Evolutionary conservation across 805 yeast species (phyloP).

Genomic region (Kazachstania psychrophila): DNA sequence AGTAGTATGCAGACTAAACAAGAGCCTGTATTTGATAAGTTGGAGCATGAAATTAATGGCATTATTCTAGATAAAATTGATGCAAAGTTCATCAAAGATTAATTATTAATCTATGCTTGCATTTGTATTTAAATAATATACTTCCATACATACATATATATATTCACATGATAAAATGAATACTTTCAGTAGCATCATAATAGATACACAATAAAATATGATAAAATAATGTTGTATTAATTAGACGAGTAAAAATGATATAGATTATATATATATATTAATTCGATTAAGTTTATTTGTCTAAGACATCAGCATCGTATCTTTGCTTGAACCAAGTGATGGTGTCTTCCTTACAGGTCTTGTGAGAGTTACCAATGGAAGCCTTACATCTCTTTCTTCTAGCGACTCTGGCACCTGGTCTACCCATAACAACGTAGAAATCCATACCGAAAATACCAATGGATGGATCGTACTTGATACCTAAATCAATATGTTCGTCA

Average conservation of each 20-base stretch:
- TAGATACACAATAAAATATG: not conserved
- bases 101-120: not conserved
- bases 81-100: not conserved
- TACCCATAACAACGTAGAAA: conserved; percentile 98
- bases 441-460: conserved; percentile 99
- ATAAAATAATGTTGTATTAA: not conserved
- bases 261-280: conserved; percentile 1
- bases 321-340: conserved; percentile 98
- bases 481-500: conserved; percentile 98
- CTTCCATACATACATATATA: not conserved
- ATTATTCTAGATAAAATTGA: conserved; percentile 30
- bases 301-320: conserved; percentile 97
- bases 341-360: conserved; percentile 86
- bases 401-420: conserved; percentile 98
- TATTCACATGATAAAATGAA: not conserved
- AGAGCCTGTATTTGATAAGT: conserved; percentile 37
- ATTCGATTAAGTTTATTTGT: conserved; percentile 42
- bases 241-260: not conserved
- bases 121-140: not conserved
- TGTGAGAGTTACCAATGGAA: conserved; percentile 86
- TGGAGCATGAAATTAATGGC: conserved; percentile 43
- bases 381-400: conserved; percentile 95
- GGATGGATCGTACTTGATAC: conserved; percentile 99
- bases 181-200: not conserved
- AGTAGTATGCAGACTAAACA: conserved; percentile 36